These are phyloP conservation scores for Microbotryomycetes sp. DNA, from an alignment of 1,284 basidiomycete species.

Conservation along the genomic window DNA sequence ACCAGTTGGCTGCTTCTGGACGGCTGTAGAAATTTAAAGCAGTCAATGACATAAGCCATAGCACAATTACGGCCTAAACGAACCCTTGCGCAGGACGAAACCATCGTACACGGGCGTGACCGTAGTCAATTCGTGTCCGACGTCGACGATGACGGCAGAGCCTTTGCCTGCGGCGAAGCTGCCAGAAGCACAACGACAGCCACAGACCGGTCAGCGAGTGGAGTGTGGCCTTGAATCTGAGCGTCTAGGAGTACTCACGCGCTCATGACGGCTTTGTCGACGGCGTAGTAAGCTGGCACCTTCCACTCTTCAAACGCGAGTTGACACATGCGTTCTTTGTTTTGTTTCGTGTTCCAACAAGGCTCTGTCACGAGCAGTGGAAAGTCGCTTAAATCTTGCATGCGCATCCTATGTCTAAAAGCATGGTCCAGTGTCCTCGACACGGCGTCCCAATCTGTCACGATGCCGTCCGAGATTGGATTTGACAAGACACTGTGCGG, in stretches of 20 bases:
- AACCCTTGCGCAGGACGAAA: constrained; percentile 92
- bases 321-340: constrained; percentile 87
- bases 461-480: constrained; percentile 74
- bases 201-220: constrained; percentile 7
- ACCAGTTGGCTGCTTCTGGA: constrained; percentile 38
- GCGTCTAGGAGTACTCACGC: too few relatives aligned
- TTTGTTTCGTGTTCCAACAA: constrained; percentile 86
- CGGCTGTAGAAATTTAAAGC: constrained; percentile 21
- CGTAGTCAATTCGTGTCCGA: constrained; percentile 80
- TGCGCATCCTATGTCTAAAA: constrained; percentile 32
- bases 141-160: constrained; percentile 87
- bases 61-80: constrained; percentile 13
- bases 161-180: constrained; percentile 96
- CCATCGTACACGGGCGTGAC: constrained; percentile 96
- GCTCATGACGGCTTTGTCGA: constrained; percentile 90
- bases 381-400: constrained; percentile 58
- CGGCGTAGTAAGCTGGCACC: constrained; percentile 93
- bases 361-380: constrained; percentile 92
- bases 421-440: constrained; percentile 32
- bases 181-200: constrained; percentile 3
- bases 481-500: constrained; percentile 77
- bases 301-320: constrained; percentile 95
- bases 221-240: too few relatives aligned
- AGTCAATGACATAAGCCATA: neutral
- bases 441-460: constrained; percentile 35